Conservation (phyloP, 2,329 filamentous ascomycete genomes). For the Verticillium nonalfalfae region DNA sequence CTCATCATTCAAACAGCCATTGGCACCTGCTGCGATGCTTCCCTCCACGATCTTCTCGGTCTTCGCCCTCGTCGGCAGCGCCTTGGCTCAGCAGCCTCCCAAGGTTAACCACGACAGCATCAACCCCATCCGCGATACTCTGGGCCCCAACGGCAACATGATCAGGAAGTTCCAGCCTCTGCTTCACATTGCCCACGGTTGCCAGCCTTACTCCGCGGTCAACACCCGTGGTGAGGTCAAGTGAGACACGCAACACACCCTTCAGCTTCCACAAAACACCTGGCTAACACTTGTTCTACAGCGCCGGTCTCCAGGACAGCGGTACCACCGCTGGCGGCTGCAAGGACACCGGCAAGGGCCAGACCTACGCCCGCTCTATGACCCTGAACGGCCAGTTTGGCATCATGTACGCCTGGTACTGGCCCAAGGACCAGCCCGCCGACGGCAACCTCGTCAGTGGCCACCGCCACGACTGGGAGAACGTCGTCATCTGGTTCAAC, state of each 20-base stretch:
- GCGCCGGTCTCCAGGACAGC: slow-evolving; percentile 23
- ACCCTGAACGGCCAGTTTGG: slow-evolving; percentile 20
- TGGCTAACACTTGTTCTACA: slow-evolving; percentile 1
- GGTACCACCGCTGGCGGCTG: not conserved
- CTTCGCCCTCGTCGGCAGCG: not conserved
- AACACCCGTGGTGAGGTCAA: slow-evolving; percentile 1
- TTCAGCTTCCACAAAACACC: no score
- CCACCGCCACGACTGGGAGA: slow-evolving; percentile 18
- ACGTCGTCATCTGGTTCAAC: slow-evolving; percentile 20
- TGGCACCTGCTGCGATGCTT: not conserved
- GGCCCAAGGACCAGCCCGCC: slow-evolving; percentile 36
- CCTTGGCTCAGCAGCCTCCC: not conserved
- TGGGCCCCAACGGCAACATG: not conserved
- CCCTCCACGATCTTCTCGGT: not conserved
- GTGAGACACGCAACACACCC: not conserved
- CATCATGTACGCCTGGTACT: slow-evolving; percentile 38
- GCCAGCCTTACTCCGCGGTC: slow-evolving; percentile 4
- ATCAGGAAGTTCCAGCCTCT: slow-evolving; percentile 3
- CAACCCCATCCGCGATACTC: slow-evolving; percentile 1
- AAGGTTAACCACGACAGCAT: slow-evolving; percentile 1
- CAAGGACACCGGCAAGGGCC: not conserved
- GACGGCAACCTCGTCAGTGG: slow-evolving; percentile 9
- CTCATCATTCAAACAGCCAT: not conserved
- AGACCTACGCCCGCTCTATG: slow-evolving; percentile 17
- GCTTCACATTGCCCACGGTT: slow-evolving; percentile 6